phyloP scores from a whole-genome alignment of 805 yeast species.

The Saccharomycopsis sp. region DNA sequence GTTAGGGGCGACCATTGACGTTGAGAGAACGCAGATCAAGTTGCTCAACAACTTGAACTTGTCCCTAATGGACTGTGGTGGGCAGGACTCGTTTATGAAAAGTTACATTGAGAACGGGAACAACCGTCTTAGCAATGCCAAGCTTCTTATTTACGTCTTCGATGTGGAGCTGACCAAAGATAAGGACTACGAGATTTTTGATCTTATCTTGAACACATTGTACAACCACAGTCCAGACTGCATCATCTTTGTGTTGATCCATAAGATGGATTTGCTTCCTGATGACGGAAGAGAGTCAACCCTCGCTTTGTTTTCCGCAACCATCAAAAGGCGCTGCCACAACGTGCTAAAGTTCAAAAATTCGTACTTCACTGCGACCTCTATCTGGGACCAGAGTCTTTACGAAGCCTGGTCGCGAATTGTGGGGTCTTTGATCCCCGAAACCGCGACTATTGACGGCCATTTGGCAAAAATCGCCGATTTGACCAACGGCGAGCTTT shows the following conservation, averaged over 20 bases:
- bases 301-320: slow-evolving; percentile 73
- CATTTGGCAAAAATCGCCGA: slow-evolving; percentile 67
- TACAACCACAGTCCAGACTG: slow-evolving; percentile 84
- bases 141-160: slow-evolving; percentile 90
- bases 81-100: slow-evolving; percentile 95
- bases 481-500: slow-evolving; percentile 78
- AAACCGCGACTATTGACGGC: slow-evolving; percentile 72
- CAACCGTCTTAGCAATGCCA: slow-evolving; percentile 62
- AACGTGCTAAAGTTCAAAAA: slow-evolving; percentile 17
- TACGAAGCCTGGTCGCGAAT: slow-evolving; percentile 97
- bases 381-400: slow-evolving; percentile 94
- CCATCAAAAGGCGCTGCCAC: slow-evolving; percentile 55
- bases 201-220: slow-evolving; percentile 72
- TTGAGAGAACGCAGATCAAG: slow-evolving; percentile 92
- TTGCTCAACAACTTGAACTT: slow-evolving; percentile 93
- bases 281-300: slow-evolving; percentile 80
- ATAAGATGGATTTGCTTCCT: slow-evolving; percentile 94
- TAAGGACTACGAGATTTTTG: slow-evolving; percentile 89
- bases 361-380: slow-evolving; percentile 75
- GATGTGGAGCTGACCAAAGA: slow-evolving; percentile 89
- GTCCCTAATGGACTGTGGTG: slow-evolving; percentile 97
- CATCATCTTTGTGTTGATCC: slow-evolving; percentile 83
- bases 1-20: slow-evolving; percentile 95
- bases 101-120: slow-evolving; percentile 46
- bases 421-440: slow-evolving; percentile 91